Evolutionary conservation across 768 basidiomycete species (phyloP), one percentile per base, ranked within the genome.

Genomic region (Boletus speciosus): DNA sequence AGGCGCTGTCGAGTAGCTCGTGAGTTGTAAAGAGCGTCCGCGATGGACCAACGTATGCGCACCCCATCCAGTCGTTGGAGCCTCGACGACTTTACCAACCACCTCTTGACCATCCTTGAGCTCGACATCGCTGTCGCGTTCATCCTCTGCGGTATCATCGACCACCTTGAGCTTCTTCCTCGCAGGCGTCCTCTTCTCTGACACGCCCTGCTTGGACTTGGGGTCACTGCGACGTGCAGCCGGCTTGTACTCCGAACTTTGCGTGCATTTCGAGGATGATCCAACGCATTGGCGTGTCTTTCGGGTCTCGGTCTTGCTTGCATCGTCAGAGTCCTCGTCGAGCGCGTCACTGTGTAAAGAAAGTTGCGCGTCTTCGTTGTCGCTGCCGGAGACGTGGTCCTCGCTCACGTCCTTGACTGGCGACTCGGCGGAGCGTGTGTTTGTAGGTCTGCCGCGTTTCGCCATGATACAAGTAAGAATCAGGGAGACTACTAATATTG

Each of bases 51-150:
- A 12, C 6, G 8, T 40, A 47, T 47, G 9, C 31, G 43, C 51
- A 88, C 90, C 90, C 72, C 79, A 79, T n/a, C 93, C 93, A 0
- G 83, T 84, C 60, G 78, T 91, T 0, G 92, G 92, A 12, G 92
- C 93, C 55, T 90, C 76, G 12, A 94, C 82, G 11, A 95, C 85
- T 11, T 72, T 75, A 0, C 93, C 93, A 1, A 90, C 85, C 9
- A 91, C 66, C 65, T 85, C 79, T 61, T 86, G 82, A 0, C 86
- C 86, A 6, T 88, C 84, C 48, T 77, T 75, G 52, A 86, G 66
- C 3, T 80, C 78, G 21, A 73, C 55, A 3, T 77, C 78, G 23
- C 66, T 73, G 2, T 74, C 75, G 15, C 74, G 56, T 15, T 69
- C 70, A 4, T 62, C 66, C 7, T 58, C 49, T 11, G 25, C 37